These are phyloP conservation scores for Nyctanthes arbortristis DNA, from an alignment of 257 asterid genomes.

Conservation along the genomic window DNA sequence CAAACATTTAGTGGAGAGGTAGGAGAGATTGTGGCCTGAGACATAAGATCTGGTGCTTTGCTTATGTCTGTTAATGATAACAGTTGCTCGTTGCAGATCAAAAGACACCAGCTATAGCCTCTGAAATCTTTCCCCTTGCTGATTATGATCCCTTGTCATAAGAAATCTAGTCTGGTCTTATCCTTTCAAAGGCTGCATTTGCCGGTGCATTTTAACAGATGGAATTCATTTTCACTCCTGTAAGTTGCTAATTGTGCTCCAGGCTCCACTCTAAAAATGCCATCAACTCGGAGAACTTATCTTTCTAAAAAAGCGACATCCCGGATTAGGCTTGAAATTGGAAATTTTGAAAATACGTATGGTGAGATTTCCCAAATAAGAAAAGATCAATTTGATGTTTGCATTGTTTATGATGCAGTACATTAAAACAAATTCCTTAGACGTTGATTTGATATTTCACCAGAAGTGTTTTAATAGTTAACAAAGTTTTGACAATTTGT, in stretches of 20 bases:
- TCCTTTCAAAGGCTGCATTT: not conserved
- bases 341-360: not conserved
- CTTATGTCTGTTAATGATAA: not conserved
- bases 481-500: not conserved
- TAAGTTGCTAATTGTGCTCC: not conserved
- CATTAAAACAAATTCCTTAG: not conserved
- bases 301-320: not conserved
- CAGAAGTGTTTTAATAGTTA: too few species aligned
- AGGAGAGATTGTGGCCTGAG: not conserved
- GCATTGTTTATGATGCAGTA: not conserved
- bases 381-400: not conserved
- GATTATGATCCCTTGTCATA: not conserved
- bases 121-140: not conserved
- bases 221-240: not conserved
- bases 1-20: not conserved
- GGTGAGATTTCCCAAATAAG: not conserved
- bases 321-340: not conserved
- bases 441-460: not conserved
- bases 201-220: not conserved
- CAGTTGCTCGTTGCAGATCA: not conserved
- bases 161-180: not conserved
- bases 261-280: not conserved
- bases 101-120: not conserved
- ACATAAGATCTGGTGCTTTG: not conserved
- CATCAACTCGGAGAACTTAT: not conserved